Percentiles rank a stretch among this genome's conserved stretches.
These are phyloP conservation scores for Neurospora sublineolata DNA, from an alignment of 495 filamentous ascomycete species.

Conservation along the genomic window DNA sequence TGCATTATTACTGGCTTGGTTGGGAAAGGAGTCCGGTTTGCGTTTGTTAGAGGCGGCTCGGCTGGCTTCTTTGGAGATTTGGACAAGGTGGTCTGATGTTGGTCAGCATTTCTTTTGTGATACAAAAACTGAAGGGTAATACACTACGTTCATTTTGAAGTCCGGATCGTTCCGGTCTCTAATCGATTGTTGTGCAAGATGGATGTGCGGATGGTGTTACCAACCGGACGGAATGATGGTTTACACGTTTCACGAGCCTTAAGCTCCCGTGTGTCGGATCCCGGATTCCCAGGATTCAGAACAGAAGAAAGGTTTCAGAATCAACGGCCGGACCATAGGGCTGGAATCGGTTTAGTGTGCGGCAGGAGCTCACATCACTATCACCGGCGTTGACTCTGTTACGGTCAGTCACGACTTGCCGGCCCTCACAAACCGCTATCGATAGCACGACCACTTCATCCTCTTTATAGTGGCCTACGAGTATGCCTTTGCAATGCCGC, in stretches of 20 bases:
- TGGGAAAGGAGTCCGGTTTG: neutral
- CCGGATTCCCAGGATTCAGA: neutral
- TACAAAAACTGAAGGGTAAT: neutral
- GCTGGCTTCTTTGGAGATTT: neutral
- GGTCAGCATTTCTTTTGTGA: neutral
- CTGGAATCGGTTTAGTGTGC: neutral
- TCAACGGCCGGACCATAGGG: neutral
- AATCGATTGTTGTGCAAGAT: neutral
- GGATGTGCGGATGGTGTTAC: neutral
- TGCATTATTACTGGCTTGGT: neutral
- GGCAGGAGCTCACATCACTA: neutral
- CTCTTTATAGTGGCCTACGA: no score
- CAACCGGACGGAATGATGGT: neutral
- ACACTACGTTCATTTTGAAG: neutral
- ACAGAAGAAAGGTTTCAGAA: neutral
- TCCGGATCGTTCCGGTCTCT: neutral
- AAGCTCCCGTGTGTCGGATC: neutral
- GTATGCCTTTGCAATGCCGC: no score
- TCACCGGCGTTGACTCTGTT: no score
- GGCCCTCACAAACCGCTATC: no score
- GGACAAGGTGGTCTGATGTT: neutral
- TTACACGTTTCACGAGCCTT: neutral
- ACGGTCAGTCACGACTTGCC: no score
- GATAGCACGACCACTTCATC: no score
- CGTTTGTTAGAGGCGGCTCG: neutral